Percentiles rank a stretch among this genome's conserved stretches.
Evolutionary conservation across 2,329 filamentous ascomycete species (phyloP).

Genomic region (Hirsutella rhossiliensis): DNA sequence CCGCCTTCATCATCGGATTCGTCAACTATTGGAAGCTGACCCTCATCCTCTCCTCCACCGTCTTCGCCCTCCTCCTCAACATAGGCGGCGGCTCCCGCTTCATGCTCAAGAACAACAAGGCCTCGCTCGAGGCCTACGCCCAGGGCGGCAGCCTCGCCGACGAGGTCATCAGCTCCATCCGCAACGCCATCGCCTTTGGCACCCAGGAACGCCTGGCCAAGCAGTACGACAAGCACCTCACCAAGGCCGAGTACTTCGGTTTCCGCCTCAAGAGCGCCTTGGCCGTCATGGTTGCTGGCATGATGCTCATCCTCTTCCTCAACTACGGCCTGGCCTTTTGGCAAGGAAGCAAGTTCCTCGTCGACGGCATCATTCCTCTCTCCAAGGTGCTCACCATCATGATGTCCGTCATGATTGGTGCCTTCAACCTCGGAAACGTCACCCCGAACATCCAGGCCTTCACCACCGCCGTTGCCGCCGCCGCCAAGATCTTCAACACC

Average conservation of each 20-base stretch:
- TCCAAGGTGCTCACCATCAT: conserved; percentile 71
- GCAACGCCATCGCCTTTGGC: conserved; percentile 85
- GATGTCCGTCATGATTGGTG: conserved; percentile 85
- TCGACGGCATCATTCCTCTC: conserved; percentile 52
- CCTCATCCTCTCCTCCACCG: conserved; percentile 70
- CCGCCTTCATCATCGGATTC: conserved; percentile 85
- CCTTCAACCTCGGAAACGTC: conserved; percentile 81
- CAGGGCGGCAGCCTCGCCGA: conserved; percentile 80
- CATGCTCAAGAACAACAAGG: conserved; percentile 71
- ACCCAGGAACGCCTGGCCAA: conserved; percentile 85
- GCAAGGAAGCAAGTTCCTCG: conserved; percentile 68
- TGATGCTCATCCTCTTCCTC: conserved; percentile 76
- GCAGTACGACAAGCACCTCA: conserved; percentile 70
- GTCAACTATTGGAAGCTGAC: conserved; percentile 89
- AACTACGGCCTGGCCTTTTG: conserved; percentile 85
- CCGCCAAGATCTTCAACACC: conserved; percentile 83
- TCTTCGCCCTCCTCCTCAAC: conserved; percentile 65
- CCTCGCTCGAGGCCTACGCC: conserved; percentile 67
- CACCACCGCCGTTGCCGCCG: conserved; percentile 69
- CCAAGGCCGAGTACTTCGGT: conserved; percentile 62
- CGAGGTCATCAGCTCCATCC: conserved; percentile 86
- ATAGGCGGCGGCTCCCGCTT: conserved; percentile 65
- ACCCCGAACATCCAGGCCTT: conserved; percentile 81
- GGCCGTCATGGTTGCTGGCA: conserved; percentile 66
- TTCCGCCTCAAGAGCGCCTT: conserved; percentile 62